Evolutionary conservation across 768 basidiomycete species (phyloP), one percentile per base, ranked within the genome.

Genomic region (Mycena sanguinolenta): DNA sequence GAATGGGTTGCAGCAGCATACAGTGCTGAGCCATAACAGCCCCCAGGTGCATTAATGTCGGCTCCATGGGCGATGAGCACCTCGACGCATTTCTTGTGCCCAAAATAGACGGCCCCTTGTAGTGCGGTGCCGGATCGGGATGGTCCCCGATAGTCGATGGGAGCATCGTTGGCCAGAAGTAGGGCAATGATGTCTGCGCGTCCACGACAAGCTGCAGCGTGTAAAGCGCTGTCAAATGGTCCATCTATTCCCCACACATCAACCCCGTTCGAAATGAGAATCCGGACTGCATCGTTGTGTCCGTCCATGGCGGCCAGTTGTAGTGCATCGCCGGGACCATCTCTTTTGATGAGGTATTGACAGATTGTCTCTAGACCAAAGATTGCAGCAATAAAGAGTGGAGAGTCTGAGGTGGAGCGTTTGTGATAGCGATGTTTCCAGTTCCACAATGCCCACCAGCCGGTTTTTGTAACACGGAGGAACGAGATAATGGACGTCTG

Each of bases 261-360:
- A 39, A 9, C 52, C 13, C 60, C 59, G 12, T 27, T 34, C 8
- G 21, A 16, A 17, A 68, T 9, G n/a, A 68, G 67, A 21, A 60
- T 19, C n/a, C 14, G 6, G 16, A 63, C 53, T 0, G 36, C 27
- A 12, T 53, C 23, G 1, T 6, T 16, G 39, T 46, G 52, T 2
- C 59, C 59, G 0, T 38, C 3, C 1, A 10, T 14, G 16, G 52
- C 42, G 44, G 60, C 60, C 4, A 25, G 28, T 6, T 68, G 42
- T 0, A 61, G 52, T 13, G 25, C 34, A 21, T 27, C 9, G 1
- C 54, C 54, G 5, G 19, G 16, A 0, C 44, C 58, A 1, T 53
- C 21, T 21, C 8, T 38, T 38, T 38, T 6, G 36, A 38, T 38
- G 6, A 38, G 6, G 36, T 38, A 14, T 6, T 14, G 36, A 38